Evolutionary conservation across 164 flowering plant species (phyloP).

Genomic region (Santalum album): DNA sequence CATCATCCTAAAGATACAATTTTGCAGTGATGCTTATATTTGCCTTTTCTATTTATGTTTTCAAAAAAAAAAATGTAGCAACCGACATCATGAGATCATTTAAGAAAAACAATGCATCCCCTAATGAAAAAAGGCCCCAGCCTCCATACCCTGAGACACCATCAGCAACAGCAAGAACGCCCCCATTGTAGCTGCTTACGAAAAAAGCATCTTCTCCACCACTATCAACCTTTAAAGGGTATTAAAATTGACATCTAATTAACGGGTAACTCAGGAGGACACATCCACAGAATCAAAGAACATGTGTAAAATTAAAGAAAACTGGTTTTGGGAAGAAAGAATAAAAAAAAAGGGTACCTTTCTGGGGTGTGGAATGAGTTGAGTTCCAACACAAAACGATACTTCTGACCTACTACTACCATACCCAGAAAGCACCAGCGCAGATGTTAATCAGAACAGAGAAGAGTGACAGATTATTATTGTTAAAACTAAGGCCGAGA

Average conservation of each 20-base stretch:
- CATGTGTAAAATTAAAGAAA: background rate
- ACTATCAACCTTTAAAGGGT: slow-evolving; percentile 56
- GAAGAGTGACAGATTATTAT: background rate
- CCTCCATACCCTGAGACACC: slow-evolving; percentile 85
- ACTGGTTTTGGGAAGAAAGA: background rate
- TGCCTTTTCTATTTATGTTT: no score
- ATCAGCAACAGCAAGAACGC: slow-evolving; percentile 85
- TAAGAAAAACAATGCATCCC: no score
- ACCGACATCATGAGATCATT: no score
- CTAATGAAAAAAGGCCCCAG: background rate
- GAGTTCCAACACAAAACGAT: slow-evolving; percentile 61
- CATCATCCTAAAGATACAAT: no score
- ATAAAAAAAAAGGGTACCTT: slow-evolving; percentile 36
- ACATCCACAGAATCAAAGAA: background rate
- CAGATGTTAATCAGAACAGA: no score
- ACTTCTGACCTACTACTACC: slow-evolving; percentile 36
- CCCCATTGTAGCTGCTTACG: slow-evolving; percentile 60
- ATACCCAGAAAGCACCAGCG: no score
- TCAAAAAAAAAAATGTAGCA: no score
- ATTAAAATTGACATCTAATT: no score
- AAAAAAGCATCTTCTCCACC: slow-evolving; percentile 97
- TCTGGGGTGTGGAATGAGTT: slow-evolving; percentile 82
- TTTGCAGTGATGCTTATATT: no score
- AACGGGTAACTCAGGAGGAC: no score
- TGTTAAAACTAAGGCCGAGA: background rate